Base-by-base conservation (phyloP, 129 eudicot genomes). In the Kitagawia praeruptora region DNA sequence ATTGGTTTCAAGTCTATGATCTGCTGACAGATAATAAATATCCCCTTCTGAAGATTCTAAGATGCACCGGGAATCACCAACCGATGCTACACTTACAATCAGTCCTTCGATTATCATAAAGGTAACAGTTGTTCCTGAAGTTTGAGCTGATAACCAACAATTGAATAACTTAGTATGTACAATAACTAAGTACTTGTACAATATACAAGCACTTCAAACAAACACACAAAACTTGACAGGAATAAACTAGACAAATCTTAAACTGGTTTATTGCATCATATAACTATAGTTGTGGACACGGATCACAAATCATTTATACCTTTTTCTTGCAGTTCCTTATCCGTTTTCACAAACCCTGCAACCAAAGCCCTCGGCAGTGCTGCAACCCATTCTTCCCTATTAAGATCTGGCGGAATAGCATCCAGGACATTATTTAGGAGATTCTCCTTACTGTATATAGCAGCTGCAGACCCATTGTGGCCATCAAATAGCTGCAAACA, bases 291-390 rank as follows among this genome's bases (percentile, higher is more conserved):
- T n/a, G 37, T 73, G 38, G 14, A 74, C 69, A 78, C 13, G 64
- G 38, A 74, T 21, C 49, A 12, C 28, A 38, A 81, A 77, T 39
- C 64, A 70, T 31, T 23, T 19, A 63, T 86, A 95, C 99, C 99
- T 89, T 81, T 86, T 82, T 92, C 96, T 80, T 88, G 93, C 75
- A 95, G 87, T 82, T 95, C 99, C 83, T 95, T 95, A 75, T 95
- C 99, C 0, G 99, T 95, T 90, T 95, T 95, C 45, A 95, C 97
- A 86, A 95, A 95, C 37, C 96, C 99, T 25, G 99, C 91, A 28
- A 95, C 99, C 86, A 95, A 85, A 75, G 99, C 99, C 85, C 99
- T 87, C 44, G 99, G 99, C 85, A 95, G 80, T 76, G 94, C 99
- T 14, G 90, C 83, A 48, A 92, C 80, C 99, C 99, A 95, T 78